phyloP scores from a whole-genome alignment of 257 asterid genomes.

The Nicotiana undulata region DNA sequence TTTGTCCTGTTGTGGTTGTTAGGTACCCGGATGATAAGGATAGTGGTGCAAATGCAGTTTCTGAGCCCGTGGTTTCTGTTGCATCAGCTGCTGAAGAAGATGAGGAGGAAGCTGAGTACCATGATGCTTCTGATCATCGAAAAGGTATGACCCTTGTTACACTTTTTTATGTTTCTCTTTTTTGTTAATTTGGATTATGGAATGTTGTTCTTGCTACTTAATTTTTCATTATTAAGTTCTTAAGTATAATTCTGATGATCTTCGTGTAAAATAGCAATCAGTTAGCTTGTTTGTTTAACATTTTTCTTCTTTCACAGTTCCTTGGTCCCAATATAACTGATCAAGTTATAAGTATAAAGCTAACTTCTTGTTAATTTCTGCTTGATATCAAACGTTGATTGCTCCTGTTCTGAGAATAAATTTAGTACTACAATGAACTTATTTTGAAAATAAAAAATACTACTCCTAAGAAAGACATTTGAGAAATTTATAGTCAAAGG shows the following conservation, averaged over 20 bases:
- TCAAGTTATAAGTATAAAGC: neutral
- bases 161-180: neutral
- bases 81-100: constrained; percentile 52
- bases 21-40: constrained; percentile 75
- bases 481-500: neutral
- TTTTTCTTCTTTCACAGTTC: neutral
- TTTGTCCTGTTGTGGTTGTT: constrained; percentile 88
- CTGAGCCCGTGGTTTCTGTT: constrained; percentile 48
- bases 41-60: constrained; percentile 12
- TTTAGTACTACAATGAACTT: neutral
- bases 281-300: neutral
- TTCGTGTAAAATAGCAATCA: neutral
- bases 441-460: no score
- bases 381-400: neutral
- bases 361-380: neutral
- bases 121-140: constrained; percentile 63
- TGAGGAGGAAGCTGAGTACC: constrained; percentile 66
- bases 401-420: neutral
- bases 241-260: neutral
- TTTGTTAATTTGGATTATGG: neutral
- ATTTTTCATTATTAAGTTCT: neutral
- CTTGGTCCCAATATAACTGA: neutral
- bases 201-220: neutral
- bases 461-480: no score
- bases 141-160: constrained; percentile 33